phyloP scores from a whole-genome alignment of 768 basidiomycete species.

The Boletus sp. region DNA sequence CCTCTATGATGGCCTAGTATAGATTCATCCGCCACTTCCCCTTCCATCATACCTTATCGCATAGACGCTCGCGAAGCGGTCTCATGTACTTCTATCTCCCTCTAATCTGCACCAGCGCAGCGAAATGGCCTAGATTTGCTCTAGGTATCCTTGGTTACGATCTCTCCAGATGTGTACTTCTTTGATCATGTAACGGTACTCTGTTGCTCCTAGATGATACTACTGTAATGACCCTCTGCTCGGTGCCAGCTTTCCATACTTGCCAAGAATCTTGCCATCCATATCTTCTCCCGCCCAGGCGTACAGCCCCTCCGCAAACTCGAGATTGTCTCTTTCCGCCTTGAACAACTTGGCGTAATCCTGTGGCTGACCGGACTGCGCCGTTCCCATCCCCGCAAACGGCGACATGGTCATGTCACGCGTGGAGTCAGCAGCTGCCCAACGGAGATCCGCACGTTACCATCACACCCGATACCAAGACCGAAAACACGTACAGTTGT shows the following conservation, averaged over 20 bases:
- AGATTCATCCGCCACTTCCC: constrained; percentile 26
- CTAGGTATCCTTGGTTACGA: constrained; percentile 9
- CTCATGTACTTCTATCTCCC: constrained; percentile 25
- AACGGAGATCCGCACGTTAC: constrained; percentile 13
- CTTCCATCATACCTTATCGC: constrained; percentile 21
- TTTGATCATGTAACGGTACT: constrained; percentile 28
- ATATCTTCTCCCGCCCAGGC: constrained; percentile 80
- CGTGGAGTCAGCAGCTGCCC: constrained; percentile 73
- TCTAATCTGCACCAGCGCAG: constrained; percentile 22
- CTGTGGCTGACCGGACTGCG: constrained; percentile 59
- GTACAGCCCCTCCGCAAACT: constrained; percentile 86
- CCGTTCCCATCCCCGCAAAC: constrained; percentile 53
- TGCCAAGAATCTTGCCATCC: constrained; percentile 72
- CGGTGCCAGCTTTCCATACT: constrained; percentile 63
- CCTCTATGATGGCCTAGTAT: constrained; percentile 93
- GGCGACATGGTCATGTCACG: constrained; percentile 71
- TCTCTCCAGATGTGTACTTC: constrained; percentile 24
- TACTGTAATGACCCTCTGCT: constrained; percentile 22
- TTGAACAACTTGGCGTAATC: constrained; percentile 91
- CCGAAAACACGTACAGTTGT: constrained; percentile 64
- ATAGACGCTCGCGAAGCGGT: constrained; percentile 20
- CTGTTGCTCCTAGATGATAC: constrained; percentile 15
- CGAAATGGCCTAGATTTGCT: constrained; percentile 14
- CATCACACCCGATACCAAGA: constrained; percentile 11
- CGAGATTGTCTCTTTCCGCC: constrained; percentile 88